Base-by-base conservation (phyloP, 768 basidiomycete species). In the Psilocybe subaeruginosa region DNA sequence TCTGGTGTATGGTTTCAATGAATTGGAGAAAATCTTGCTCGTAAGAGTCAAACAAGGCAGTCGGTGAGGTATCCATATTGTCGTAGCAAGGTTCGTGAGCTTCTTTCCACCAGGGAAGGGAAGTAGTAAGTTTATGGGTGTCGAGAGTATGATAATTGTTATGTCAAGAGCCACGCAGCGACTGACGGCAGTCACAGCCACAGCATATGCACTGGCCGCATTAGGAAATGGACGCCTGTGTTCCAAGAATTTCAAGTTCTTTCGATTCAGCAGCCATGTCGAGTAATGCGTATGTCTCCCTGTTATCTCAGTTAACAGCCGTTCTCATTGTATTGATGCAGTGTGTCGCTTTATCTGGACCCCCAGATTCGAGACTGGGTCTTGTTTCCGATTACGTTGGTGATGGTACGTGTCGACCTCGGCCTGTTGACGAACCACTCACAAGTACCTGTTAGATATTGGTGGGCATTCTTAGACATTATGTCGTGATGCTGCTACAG, bases 321-420 rank as follows among this genome's bases (percentile, higher is more conserved):
- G 0, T 58, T 29, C 60, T 60, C 41, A 56, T 49, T 11, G 45
- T 33, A 8, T 33, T 39, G 49, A 27, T 65, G n/a, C 63, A 85
- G 83, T 50, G 77, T 79, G 12, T 84, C 83, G 41, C 75, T 85
- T 62, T 85, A 95, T 76, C 88, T 98, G 51, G 95, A 98, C 79
- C 96, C 95, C 46, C 93, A 95, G 76, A 98, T 98, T 74, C 87
- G 95, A 68, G 94, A 92, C 71, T 93, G 90, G 91, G 89, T 98
- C 47, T 77, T 98, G 60, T 95, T 98, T 77, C 96, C 96, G 56
- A 97, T 98, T 77, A 98, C 95, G 54, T 80, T 97, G 63, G 95
- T 98, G 72, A 97, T 97, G 95, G 96, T 93, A 64, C 68, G 85
- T 77, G 62, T 56, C 63, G 57, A 31, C 39, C 53, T 46, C 31